These are phyloP conservation scores for Mycena galopus DNA, from an alignment of 768 basidiomycete genomes.

Conservation along the genomic window DNA sequence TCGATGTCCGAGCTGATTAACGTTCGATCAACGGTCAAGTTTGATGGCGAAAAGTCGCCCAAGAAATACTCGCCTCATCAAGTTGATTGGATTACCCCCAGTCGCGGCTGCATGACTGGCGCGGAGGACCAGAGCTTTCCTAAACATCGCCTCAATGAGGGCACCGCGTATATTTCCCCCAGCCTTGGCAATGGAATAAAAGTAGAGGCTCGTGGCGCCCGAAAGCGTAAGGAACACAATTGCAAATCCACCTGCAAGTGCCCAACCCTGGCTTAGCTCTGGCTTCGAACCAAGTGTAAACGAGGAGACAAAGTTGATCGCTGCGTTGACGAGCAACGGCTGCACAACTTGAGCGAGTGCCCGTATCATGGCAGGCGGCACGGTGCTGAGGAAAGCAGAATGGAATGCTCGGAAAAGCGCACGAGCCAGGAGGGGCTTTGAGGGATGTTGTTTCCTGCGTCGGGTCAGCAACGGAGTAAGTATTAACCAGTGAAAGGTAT, in stretches of 20 bases:
- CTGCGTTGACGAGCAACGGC: constrained; percentile 32
- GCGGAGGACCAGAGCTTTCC: constrained; percentile 28
- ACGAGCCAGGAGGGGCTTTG: constrained; percentile 22
- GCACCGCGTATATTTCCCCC: constrained; percentile 29
- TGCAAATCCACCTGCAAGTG: constrained; percentile 27
- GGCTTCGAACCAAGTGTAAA: constrained; percentile 15
- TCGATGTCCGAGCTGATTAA: constrained; percentile 27
- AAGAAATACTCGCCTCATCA: constrained; percentile 19
- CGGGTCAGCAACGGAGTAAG: not conserved
- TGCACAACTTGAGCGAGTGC: constrained; percentile 30
- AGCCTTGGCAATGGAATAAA: constrained; percentile 29
- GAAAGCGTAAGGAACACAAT: constrained; percentile 27
- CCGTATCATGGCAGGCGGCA: constrained; percentile 25
- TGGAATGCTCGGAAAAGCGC: constrained; percentile 29
- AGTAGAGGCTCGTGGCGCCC: constrained; percentile 31
- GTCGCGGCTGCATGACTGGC: constrained; percentile 20
- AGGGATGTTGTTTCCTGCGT: constrained; percentile 14
- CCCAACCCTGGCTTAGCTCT: constrained; percentile 29
- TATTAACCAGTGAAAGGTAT: not conserved
- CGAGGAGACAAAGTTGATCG: constrained; percentile 28
- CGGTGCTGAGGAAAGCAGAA: constrained; percentile 27
- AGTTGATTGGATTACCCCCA: constrained; percentile 31
- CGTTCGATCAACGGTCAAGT: too few species aligned
- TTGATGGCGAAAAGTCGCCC: not conserved
- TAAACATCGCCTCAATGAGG: constrained; percentile 26